Conservation (phyloP, 2,329 filamentous ascomycete species). For the Emericellopsis cladophorae region DNA sequence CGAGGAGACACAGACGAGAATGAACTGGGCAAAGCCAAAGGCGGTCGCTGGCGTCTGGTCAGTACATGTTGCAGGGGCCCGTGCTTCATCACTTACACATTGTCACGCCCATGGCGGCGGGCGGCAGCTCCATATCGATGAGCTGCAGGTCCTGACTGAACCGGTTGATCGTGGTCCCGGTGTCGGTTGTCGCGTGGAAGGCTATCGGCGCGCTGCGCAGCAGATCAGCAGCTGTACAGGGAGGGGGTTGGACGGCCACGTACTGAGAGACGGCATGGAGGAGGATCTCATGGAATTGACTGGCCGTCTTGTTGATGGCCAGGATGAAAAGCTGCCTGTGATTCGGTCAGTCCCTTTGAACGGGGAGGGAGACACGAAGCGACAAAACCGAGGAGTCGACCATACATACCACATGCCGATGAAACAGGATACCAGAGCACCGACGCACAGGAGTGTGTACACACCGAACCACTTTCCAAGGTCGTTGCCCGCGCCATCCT, state of each 20-base stretch:
- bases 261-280: conserved; percentile 9
- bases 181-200: conserved; percentile 19
- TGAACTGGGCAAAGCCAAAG: conserved; percentile 25
- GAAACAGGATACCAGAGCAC: background rate
- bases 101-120: conserved; percentile 9
- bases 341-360: conserved; percentile 5
- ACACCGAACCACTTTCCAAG: background rate
- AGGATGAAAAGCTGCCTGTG: conserved; percentile 3
- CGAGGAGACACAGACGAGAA: conserved; percentile 28
- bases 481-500: background rate
- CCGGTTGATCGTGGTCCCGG: conserved; percentile 22
- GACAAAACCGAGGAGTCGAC: too few relatives aligned
- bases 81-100: too few relatives aligned
- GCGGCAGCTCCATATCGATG: conserved; percentile 24
- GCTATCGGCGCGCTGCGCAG: conserved; percentile 15
- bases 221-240: too few relatives aligned
- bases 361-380: background rate
- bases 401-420: conserved; percentile 2
- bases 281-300: conserved; percentile 8
- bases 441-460: background rate
- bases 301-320: conserved; percentile 4
- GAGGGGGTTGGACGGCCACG: background rate
- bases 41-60: too few relatives aligned
- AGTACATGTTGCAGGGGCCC: too few relatives aligned
- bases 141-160: conserved; percentile 32